Evolutionary conservation across 768 basidiomycete genomes (phyloP), one percentile per base, ranked within the genome.

Genomic region (Coprinellus aureogranulatus): DNA sequence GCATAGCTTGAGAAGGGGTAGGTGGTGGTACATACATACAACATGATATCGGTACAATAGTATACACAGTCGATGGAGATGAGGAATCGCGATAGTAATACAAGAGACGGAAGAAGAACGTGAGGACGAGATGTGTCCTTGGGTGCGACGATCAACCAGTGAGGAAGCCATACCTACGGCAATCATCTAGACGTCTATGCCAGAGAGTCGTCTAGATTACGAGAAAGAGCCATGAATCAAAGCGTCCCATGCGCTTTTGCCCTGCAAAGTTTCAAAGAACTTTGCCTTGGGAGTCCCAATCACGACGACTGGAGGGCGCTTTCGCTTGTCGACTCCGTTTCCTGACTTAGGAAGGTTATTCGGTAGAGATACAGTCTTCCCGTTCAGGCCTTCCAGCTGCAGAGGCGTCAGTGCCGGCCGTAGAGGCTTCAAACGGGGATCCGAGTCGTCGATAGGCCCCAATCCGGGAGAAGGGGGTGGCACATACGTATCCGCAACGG

Each of bases 161-260:
- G 6, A 14, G 34, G 6, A 34, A 34, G 14, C 34, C 34, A 34
- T 6, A 34, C 14, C 8, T 14, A 34, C 14, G 34, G 14, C 34
- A 44, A 22, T 44, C 49, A 28, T 51, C 49, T 37, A 51, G 49
- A 51, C 34, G 25, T 51, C 49, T 37, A 51, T 12, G 30, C 11
- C 9, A 5, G 10, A 28, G 16, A 34, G 16, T 16, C n/a, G 20
- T 28, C 49, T 20, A 48, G 27, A 11, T 77, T 66, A 85, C n/a
- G 84, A 80, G 66, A 83, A 86, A 31, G 83, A 82, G 30, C 86
- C 86, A 65, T 87, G 86, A 44, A 87, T 82, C 57, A 87, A 70
- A 2, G 84, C 84, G 59, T 87, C 86, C 84, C 84, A 87, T 16
- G 84, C 82, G 56, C 81, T 81, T 72, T 86, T 85, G 25, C 75